Evolutionary conservation across 306 rosid genomes (phyloP), one percentile per base, ranked within the genome.

Genomic region (Acmispon strigosus): DNA sequence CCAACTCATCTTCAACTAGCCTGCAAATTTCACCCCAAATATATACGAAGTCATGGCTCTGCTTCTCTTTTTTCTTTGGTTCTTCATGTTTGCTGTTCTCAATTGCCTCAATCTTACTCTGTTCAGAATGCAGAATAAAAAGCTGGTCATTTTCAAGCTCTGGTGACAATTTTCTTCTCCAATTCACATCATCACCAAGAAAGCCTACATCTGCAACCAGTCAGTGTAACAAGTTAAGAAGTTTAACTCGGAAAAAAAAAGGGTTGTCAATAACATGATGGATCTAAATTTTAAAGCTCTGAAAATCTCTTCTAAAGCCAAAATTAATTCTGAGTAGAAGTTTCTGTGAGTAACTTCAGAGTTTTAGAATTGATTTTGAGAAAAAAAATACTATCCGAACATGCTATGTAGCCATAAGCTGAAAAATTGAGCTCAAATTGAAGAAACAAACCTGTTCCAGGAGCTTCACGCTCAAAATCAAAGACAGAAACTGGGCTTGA

Each of bases 401-500:
- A 22, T 4, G 34, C 34, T 27, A 22, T 22, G 37, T 4, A 6
- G 37, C 8, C 37, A 32, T 32, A 32, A 6, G 6, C 37, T 5
- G 37, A 6, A 32, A 62, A 36, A 14, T 10, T 36, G 51, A 72
- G 27, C 16, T 36, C 36, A 2, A 62, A 65, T 63, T 41, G 24
- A 54, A 19, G 64, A 81, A 78, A 37, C 62, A 20, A 76, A 94
- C 98, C 97, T 89, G 95, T 75, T 62, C 57, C 72, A 32, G 69
- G 70, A 72, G 27, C 72, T 62, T 78, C 49, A 8, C 76, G 66
- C 60, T 87, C 81, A 80, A 74, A 80, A 36, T 91, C 92, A 39
- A 95, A 92, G 58, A 91, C 87, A 64, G 99, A 95, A 78, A 95
- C 96, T 2, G 97, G 97, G 76, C 97, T 95, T 27, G 81, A 81